Evolutionary conservation across 257 asterid species (phyloP).

Genomic region (Nicotiana benthamiana): DNA sequence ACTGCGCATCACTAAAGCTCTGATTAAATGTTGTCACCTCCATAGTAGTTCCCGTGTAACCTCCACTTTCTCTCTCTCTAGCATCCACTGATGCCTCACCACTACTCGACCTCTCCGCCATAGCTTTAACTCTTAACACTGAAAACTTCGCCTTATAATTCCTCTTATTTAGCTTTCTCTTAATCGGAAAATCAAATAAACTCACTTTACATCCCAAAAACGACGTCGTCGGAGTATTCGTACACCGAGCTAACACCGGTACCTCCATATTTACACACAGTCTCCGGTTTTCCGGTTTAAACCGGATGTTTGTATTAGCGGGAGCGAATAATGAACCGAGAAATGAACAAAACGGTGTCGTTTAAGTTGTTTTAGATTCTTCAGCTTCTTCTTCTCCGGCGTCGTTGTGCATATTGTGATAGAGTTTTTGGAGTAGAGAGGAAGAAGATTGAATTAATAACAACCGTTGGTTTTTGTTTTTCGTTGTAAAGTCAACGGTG

Average conservation of each 20-base stretch:
- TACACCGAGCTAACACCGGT: constrained; percentile 41
- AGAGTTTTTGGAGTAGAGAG: neutral
- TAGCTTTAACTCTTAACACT: constrained; percentile 18
- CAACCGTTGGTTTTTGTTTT: constrained; percentile 1
- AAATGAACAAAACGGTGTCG: neutral
- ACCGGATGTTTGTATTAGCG: neutral
- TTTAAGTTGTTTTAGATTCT: neutral
- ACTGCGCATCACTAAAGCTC: constrained; percentile 55
- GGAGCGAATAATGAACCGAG: neutral
- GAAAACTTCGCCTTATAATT: constrained; percentile 8
- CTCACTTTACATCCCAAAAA: constrained; percentile 24
- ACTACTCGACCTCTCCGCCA: constrained; percentile 22
- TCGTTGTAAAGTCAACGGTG: neutral
- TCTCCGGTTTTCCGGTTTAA: neutral
- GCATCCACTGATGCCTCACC: constrained; percentile 8
- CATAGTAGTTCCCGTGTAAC: constrained; percentile 52
- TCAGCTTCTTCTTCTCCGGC: neutral
- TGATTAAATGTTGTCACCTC: constrained; percentile 83
- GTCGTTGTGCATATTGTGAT: neutral
- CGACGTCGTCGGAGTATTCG: constrained; percentile 33
- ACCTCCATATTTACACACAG: constrained; percentile 34
- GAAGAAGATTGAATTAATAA: neutral
- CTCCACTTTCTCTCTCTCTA: constrained; percentile 34
- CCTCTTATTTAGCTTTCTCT: constrained; percentile 15
- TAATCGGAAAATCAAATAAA: constrained; percentile 18